Conservation (phyloP, 305 asterid genomes). For the Fraxinus albicans region DNA sequence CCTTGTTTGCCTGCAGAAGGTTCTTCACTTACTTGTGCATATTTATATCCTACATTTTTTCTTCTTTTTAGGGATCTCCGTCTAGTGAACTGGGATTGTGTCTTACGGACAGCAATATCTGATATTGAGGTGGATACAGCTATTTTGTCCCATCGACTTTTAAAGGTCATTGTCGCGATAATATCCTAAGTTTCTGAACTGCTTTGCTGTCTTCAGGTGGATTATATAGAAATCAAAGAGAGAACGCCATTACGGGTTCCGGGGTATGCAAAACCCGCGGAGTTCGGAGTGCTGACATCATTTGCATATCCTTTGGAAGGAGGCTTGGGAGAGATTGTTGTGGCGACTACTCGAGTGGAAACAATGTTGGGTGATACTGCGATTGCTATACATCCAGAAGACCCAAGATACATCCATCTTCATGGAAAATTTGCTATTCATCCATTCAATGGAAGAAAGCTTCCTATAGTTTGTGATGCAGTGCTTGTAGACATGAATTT, state of each 20-base stretch:
- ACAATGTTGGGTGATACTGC: constrained; percentile 99
- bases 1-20: constrained; percentile 17
- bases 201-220: constrained; percentile 58
- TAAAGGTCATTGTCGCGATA: constrained; percentile 2
- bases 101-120: constrained; percentile 89
- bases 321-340: constrained; percentile 84
- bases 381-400: constrained; percentile 91
- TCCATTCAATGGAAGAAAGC: constrained; percentile 85
- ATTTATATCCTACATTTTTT: constrained; percentile 12
- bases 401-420: constrained; percentile 72
- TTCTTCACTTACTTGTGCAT: constrained; percentile 15
- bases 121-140: constrained; percentile 74
- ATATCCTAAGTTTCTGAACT: constrained; percentile 23
- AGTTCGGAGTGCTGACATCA: constrained; percentile 89
- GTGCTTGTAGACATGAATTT: constrained; percentile 85
- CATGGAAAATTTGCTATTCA: constrained; percentile 85
- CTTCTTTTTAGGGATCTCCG: constrained; percentile 70
- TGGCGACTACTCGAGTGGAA: constrained; percentile 95
- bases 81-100: constrained; percentile 96
- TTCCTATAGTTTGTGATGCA: constrained; percentile 88
- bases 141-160: constrained; percentile 5
- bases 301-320: constrained; percentile 96
- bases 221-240: constrained; percentile 76
- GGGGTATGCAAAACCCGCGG: constrained; percentile 70
- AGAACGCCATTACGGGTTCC: constrained; percentile 68